Evolutionary conservation across 208 protist species (phyloP), one percentile per base, ranked within the genome.

Genomic region (Leishmania tropica): DNA sequence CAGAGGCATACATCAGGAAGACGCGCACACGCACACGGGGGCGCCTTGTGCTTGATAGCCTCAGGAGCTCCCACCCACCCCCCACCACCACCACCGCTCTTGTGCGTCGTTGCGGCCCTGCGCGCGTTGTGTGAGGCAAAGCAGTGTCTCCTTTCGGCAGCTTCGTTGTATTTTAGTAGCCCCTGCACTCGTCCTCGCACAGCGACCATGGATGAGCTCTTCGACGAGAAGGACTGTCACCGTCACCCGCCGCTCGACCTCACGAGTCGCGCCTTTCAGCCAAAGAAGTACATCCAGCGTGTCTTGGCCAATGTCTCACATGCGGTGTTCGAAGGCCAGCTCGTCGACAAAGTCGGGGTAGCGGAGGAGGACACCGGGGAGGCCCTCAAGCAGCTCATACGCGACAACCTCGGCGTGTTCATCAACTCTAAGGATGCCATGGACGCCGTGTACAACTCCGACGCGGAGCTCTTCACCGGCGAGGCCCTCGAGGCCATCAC

Each of bases 351-450:
- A 53, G 82, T 89, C 21, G 75, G 72, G 31, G 85, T 81, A 51
- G 87, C 83, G 0, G 89, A 92, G 17, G 81, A 78, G 58, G 72
- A 89, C 56, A 91, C 93, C 5, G 84, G 81, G 2, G 90, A 89
- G 83, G 87, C 89, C 37, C 80, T 98, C 19, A 96, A 98, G 83
- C 85, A 93, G 79, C 85, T 98, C 17, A 90, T 98, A 42, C 91
- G 89, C 60, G 92, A 95, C 67, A 88, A 94, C 82, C 87, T 98
- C 28, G 89, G 86, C 28, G 93, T 93, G n/a, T 97, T 98, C 78
- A 94, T 98, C 78, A 87, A 89, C 54, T 94, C 86, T 48, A 95
- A 94, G 72, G 93, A 96, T 80, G 90, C 93, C 35, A 95, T 98
- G 89, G 87, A 93, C 77, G 65, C 84, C 35, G 91, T 98, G 62